Conservation (phyloP, 2,329 filamentous ascomycete genomes). For the Botrytis aclada region DNA sequence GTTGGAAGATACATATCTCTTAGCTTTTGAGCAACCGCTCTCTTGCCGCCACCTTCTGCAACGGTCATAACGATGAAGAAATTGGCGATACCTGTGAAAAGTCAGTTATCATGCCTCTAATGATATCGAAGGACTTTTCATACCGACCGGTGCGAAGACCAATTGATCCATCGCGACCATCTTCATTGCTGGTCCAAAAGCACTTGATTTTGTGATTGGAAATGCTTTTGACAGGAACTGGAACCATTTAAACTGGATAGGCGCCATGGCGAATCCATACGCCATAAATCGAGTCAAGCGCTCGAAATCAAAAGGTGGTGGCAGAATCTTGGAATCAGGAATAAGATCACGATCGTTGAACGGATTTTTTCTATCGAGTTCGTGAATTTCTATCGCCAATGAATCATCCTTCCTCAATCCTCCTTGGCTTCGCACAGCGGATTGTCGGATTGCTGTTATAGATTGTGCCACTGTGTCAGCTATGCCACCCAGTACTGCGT, state of each 20-base stretch:
- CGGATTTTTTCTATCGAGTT: slow-evolving; percentile 78
- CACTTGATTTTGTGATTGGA: slow-evolving; percentile 74
- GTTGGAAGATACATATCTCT: slow-evolving; percentile 91
- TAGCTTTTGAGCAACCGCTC: slow-evolving; percentile 79
- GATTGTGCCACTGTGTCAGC: slow-evolving; percentile 95
- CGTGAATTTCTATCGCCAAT: slow-evolving; percentile 82
- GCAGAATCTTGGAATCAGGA: slow-evolving; percentile 58
- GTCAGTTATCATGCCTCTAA: slow-evolving; percentile 12
- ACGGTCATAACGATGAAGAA: slow-evolving; percentile 98
- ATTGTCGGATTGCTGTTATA: slow-evolving; percentile 76
- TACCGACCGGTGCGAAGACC: slow-evolving; percentile 84
- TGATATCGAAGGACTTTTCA: slow-evolving; percentile 25
- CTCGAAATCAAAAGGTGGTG: slow-evolving; percentile 93
- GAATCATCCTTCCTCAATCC: slow-evolving; percentile 61
- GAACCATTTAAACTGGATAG: slow-evolving; percentile 95
- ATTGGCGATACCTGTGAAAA: slow-evolving; percentile 60
- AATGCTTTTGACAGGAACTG: slow-evolving; percentile 77
- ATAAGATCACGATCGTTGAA: slow-evolving; percentile 64
- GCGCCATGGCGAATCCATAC: slow-evolving; percentile 95
- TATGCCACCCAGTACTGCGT: slow-evolving; percentile 90
- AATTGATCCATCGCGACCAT: slow-evolving; percentile 90
- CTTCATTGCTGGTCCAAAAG: slow-evolving; percentile 78
- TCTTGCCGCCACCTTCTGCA: slow-evolving; percentile 82
- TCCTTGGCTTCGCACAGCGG: slow-evolving; percentile 60
- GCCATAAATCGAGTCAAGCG: slow-evolving; percentile 92